Conservation (phyloP, 495 filamentous ascomycete species). For the Penicillium salamii region DNA sequence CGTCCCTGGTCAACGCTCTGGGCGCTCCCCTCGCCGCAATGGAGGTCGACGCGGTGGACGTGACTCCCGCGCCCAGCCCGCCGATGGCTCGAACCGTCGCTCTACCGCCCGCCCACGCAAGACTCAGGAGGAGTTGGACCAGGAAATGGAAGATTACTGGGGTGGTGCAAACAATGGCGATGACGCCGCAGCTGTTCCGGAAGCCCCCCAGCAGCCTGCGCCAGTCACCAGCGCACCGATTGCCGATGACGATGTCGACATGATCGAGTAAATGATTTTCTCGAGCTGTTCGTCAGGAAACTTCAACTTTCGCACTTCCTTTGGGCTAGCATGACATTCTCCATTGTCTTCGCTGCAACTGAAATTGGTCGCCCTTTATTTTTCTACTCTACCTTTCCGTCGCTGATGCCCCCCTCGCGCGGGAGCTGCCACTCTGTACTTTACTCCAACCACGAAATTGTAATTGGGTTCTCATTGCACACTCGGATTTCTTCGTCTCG, state of each 20-base stretch:
- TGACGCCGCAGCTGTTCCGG: slow-evolving; percentile 10
- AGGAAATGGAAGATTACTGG: slow-evolving; percentile 97
- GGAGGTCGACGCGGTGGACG: slow-evolving; percentile 49
- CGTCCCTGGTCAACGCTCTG: slow-evolving; percentile 58
- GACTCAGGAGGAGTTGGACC: slow-evolving; percentile 89
- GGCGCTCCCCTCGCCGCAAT: slow-evolving; percentile 25
- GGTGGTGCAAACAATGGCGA: slow-evolving; percentile 35
- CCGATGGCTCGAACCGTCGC: slow-evolving; percentile 37
- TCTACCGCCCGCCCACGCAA: slow-evolving; percentile 68
- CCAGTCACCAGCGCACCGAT: slow-evolving; percentile 20
- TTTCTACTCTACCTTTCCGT: neutral
- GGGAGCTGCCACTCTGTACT: slow-evolving; percentile 13
- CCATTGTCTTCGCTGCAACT: neutral
- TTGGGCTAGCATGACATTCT: neutral
- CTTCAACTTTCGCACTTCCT: neutral
- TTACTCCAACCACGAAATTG: slow-evolving; percentile 20
- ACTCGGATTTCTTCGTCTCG: neutral
- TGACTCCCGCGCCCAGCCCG: slow-evolving; percentile 36
- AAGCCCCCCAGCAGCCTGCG: slow-evolving; percentile 18
- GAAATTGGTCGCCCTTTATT: neutral
- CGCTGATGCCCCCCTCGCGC: neutral
- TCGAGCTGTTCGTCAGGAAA: neutral
- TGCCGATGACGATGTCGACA: slow-evolving; percentile 58
- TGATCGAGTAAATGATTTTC: slow-evolving; percentile 43
- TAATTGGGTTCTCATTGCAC: slow-evolving; percentile 6